These are phyloP conservation scores for Phytopythium boreale DNA, from an alignment of 352 stramenopile genomes.

Conservation along the genomic window DNA sequence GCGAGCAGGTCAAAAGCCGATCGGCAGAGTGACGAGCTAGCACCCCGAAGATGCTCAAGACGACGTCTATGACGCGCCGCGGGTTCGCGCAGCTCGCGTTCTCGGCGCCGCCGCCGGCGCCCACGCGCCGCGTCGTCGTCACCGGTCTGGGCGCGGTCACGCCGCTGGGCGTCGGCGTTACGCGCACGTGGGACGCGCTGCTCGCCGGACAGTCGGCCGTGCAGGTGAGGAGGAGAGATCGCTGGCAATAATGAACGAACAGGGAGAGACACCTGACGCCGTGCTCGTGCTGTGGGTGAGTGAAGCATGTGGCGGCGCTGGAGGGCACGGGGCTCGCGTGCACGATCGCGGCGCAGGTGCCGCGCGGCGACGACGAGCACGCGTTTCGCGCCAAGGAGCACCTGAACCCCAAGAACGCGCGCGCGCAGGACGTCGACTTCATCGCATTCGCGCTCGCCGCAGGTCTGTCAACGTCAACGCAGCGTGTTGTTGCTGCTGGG, in stretches of 20 bases:
- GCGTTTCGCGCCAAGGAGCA: slow-evolving; percentile 67
- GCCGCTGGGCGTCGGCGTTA: slow-evolving; percentile 85
- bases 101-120: slow-evolving; percentile 42
- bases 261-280: neutral
- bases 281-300: neutral
- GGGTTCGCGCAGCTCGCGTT: slow-evolving; percentile 69
- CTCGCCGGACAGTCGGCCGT: slow-evolving; percentile 79
- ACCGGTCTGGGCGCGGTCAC: slow-evolving; percentile 91
- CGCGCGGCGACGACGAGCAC: slow-evolving; percentile 44
- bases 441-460: slow-evolving; percentile 84
- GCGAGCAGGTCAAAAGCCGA: neutral
- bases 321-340: slow-evolving; percentile 58
- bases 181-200: slow-evolving; percentile 79
- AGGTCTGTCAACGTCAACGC: slow-evolving; percentile 28
- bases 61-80: slow-evolving; percentile 15
- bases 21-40: neutral
- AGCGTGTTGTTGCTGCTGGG: slow-evolving; percentile 1
- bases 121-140: slow-evolving; percentile 86
- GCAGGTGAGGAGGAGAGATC: slow-evolving; percentile 22
- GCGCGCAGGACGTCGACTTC: slow-evolving; percentile 80
- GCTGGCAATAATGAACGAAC: neutral
- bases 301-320: slow-evolving; percentile 51
- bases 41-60: neutral
- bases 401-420: slow-evolving; percentile 63
- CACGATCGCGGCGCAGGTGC: slow-evolving; percentile 71